Evolutionary conservation across 2,329 filamentous ascomycete species (phyloP), one percentile per base, ranked within the genome.

Genomic region (Elsinoe perseae): DNA sequence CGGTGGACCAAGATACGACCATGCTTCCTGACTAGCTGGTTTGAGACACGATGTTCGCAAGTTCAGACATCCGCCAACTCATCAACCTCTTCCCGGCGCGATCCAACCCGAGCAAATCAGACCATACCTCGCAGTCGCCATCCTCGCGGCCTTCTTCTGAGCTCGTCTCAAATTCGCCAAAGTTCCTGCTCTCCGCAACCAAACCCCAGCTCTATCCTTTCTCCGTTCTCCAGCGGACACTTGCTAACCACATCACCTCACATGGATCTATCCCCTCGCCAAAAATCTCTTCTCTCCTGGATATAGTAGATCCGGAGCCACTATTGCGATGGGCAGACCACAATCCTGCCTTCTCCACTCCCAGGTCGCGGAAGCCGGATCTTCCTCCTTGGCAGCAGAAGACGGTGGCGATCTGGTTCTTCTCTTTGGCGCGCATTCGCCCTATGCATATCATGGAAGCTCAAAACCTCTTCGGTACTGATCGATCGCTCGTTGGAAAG

Each of bases 361-460:
- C 53, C 4, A 23, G n/a, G 18, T 16, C 21, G 7, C 28, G 53
- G 12, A 42, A 38, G 23, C 53, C 53, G 9, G 38, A 42, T 14
- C 16, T 48, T 1, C 53, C 38, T 3, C 53, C 53, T 9, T 48
- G 42, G 42, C 20, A 46, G 20, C 53, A 56, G 53, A 56, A 56
- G 20, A 28, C 32, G 20, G 40, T 56, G 21, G 53, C 53, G 40
- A 40, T 56, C 2, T 44, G 18, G 8, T 56, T 56, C 18, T 56
- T 56, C 16, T 25, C 2, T 10, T n/a, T 28, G 9, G 53, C 53
- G 16, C 23, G 40, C 9, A 8, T 20, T 6, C 32, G 53, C 14
- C 40, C 40, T 6, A 16, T 48, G 8, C 10, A 16, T 9, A 23
- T 46, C 18, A 9, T 10, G 8, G 53, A 55, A 7, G 53, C 20